phyloP scores from a whole-genome alignment of 2,329 filamentous ascomycete species.

The Aspergillus jensenii region DNA sequence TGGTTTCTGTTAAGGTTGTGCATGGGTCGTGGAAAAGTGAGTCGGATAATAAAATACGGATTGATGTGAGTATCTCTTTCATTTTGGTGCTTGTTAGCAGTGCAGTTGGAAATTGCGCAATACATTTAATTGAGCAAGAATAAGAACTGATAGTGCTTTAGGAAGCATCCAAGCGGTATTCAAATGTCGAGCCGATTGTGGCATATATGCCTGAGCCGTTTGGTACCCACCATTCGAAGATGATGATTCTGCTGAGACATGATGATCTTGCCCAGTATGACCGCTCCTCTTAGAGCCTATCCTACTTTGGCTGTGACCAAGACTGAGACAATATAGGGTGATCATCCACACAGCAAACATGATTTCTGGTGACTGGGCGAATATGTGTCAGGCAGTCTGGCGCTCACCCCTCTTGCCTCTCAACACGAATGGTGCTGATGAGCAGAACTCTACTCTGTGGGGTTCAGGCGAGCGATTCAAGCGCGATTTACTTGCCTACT shows the following conservation, averaged over 20 bases:
- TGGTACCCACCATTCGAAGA: constrained; percentile 84
- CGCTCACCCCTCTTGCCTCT: constrained; percentile 68
- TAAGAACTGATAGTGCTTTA: constrained; percentile 31
- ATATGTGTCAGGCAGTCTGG: constrained; percentile 86
- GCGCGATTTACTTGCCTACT: constrained; percentile 69
- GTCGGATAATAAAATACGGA: constrained; percentile 55
- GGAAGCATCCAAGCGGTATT: constrained; percentile 61
- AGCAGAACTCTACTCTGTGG: constrained; percentile 27
- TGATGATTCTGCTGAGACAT: constrained; percentile 78
- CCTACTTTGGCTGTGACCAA: neutral
- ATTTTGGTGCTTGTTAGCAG: neutral
- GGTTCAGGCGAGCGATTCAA: constrained; percentile 74
- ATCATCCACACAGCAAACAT: constrained; percentile 90
- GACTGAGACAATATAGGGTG: constrained; percentile 42
- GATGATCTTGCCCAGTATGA: constrained; percentile 68
- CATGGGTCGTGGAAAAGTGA: constrained; percentile 70
- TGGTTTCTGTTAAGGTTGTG: constrained; percentile 59
- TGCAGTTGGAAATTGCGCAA: too few relatives aligned
- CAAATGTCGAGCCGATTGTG: constrained; percentile 68
- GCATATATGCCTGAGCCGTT: constrained; percentile 82
- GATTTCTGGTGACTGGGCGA: constrained; percentile 83
- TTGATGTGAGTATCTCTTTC: constrained; percentile 51
- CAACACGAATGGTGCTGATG: neutral
- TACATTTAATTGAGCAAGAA: neutral
- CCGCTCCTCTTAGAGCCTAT: neutral